Base-by-base conservation (phyloP, 2,329 filamentous ascomycete genomes). In the Cercospora citrullina region DNA sequence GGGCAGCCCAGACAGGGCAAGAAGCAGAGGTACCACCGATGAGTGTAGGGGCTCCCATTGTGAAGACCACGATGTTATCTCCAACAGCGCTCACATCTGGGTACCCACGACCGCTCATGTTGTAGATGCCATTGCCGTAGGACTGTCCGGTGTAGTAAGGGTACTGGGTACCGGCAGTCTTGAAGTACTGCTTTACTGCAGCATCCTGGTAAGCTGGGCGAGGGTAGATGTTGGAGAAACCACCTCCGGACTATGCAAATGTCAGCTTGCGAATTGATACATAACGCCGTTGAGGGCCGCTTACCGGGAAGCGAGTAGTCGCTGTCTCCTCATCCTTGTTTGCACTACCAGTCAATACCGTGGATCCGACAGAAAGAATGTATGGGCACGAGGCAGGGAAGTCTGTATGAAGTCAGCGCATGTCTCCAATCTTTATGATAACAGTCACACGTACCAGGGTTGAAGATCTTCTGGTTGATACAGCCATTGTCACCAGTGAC, bases 41-140 rank as follows among this genome's bases (percentile, higher is more conserved):
- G 9, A 73, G 60, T 36, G 72, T 73, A 18, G 72, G 72, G 1
- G 61, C 60, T 10, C 69, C 69, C 31, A 48, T 68, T 33, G 67
- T 73, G 68, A 70, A 72, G 60, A 70, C 68, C 57, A 71, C 58
- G 69, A 76, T 66, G 51, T 77, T 76, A 51, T 73, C 73, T n/a
- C 75, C 75, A 18, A 74, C 71, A 28, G 75, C 75, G 36, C 69
- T 69, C 64, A 79, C 72, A 64, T 86, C 84, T 0, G 84, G 85
- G 69, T 81, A 84, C 0, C 66, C 72, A 33, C 73, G 69, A 36
- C 74, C 74, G 58, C 42, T 67, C 51, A 60, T 64, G 69, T 75
- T 75, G 73, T 74, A 73, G 33, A 66, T 79, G 72, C 30, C 81
- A 51, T 83, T 83, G 58, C 84, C 84, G 74, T 88, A 87, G 3